Percentiles rank a stretch among this genome's conserved stretches.
Conservation (phyloP, 192 early-diverging fungal species). For the Entrophospora sp. region DNA sequence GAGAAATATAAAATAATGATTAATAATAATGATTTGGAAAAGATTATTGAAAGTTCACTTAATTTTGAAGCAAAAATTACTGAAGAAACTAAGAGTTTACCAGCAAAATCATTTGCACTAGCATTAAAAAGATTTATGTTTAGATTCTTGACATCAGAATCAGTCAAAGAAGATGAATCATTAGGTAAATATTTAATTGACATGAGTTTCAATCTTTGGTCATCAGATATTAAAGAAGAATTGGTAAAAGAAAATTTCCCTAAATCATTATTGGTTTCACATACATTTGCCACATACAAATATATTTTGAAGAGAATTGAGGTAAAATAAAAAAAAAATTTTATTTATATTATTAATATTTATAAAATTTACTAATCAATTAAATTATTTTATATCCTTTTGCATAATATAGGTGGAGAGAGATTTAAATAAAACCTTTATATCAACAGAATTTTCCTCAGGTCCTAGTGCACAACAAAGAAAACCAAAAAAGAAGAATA, state of each 20-base stretch:
- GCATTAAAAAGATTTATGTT: constrained; percentile 21
- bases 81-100: not conserved
- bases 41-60: not conserved
- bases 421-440: no score
- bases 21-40: not conserved
- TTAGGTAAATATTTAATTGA: constrained; percentile 1
- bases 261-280: not conserved
- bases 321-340: no score
- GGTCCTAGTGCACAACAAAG: no score
- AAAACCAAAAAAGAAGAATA: no score
- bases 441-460: no score
- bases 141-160: not conserved
- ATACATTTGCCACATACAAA: constrained; percentile 3
- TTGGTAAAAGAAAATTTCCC: constrained; percentile 1
- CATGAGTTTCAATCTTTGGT: not conserved
- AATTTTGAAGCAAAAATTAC: not conserved
- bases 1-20: not conserved
- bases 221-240: not conserved
- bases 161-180: not conserved
- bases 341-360: no score
- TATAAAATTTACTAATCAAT: no score
- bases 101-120: constrained; percentile 1
- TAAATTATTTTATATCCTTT: no score
- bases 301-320: not conserved
- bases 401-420: no score